phyloP scores from a whole-genome alignment of 1,284 basidiomycete genomes.

The Cutaneotrichosporon mucoides region DNA sequence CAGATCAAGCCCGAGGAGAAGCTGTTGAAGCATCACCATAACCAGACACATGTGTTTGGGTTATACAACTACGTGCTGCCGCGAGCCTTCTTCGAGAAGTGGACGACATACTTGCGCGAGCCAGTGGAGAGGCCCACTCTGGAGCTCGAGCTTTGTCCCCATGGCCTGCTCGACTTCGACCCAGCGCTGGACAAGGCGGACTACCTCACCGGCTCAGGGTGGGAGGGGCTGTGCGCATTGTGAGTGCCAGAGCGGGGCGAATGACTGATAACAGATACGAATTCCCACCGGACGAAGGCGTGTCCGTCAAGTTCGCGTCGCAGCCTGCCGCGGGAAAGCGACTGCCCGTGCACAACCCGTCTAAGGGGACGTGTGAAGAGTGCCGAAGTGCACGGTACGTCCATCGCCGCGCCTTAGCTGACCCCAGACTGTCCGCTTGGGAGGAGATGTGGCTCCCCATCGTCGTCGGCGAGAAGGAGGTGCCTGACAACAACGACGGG shows the following conservation, averaged over 20 bases:
- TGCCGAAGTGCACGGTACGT: conserved; percentile 14
- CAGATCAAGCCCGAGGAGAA: conserved; percentile 10
- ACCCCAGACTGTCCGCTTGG: conserved; percentile 18
- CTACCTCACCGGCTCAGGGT: conserved; percentile 24
- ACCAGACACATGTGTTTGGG: conserved; percentile 14
- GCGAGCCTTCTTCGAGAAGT: conserved; percentile 19
- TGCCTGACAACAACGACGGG: background rate
- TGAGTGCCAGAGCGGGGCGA: conserved; percentile 11
- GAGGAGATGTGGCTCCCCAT: conserved; percentile 19
- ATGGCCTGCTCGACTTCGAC: conserved; percentile 38
- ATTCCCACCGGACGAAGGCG: conserved; percentile 10
- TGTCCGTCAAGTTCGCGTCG: conserved; percentile 19
- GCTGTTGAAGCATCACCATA: conserved; percentile 2
- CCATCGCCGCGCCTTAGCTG: background rate
- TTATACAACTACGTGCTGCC: conserved; percentile 30
- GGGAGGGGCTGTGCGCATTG: conserved; percentile 23
- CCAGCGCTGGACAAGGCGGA: conserved; percentile 21
- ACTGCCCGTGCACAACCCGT: background rate
- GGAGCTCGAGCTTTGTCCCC: conserved; percentile 30
- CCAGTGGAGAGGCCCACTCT: conserved; percentile 10
- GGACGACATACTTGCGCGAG: conserved; percentile 19
- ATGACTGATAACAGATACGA: conserved; percentile 19
- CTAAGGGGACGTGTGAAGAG: conserved; percentile 12
- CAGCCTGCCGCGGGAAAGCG: conserved; percentile 3
- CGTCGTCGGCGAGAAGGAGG: conserved; percentile 4